Percentiles rank a stretch among this genome's conserved stretches.
Conservation (phyloP, 208 protist genomes). For the Blechomonas ayalai region DNA sequence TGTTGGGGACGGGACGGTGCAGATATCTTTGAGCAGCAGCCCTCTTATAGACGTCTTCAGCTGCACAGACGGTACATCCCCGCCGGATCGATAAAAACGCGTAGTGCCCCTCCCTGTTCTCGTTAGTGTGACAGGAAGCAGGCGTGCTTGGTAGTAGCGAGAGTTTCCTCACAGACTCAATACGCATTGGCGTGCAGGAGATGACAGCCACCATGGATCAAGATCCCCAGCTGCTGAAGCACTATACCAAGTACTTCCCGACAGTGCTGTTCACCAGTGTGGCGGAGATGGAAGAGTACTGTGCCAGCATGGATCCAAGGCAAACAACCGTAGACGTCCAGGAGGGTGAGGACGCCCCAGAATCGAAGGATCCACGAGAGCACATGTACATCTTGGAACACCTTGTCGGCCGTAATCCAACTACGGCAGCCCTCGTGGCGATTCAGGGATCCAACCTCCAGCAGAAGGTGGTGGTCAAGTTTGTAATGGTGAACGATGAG, state of each 20-base stretch:
- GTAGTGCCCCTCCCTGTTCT: too few species aligned
- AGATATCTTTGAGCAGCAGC: too few species aligned
- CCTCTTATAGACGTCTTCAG: too few species aligned
- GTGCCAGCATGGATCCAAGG: constrained; percentile 27
- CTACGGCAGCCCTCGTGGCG: constrained; percentile 78
- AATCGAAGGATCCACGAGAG: constrained; percentile 50
- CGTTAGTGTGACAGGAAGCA: too few species aligned
- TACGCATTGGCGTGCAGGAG: too few species aligned
- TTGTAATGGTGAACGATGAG: constrained; percentile 80
- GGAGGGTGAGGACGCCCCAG: constrained; percentile 65
- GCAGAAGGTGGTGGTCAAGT: constrained; percentile 79
- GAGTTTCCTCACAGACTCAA: too few species aligned
- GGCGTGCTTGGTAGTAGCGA: too few species aligned
- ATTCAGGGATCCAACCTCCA: constrained; percentile 49
- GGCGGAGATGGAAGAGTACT: constrained; percentile 61
- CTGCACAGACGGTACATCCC: too few species aligned
- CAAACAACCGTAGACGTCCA: constrained; percentile 20
- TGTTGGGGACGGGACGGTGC: too few species aligned
- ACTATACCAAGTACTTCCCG: constrained; percentile 80
- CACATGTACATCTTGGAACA: constrained; percentile 80
- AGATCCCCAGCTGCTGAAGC: constrained; percentile 48
- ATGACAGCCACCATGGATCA: too few species aligned
- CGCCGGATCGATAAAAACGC: too few species aligned
- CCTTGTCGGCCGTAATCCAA: constrained; percentile 77
- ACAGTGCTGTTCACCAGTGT: constrained; percentile 64